These are phyloP conservation scores for Solanum megistacrolobum DNA, from an alignment of 257 asterid species.

Conservation along the genomic window DNA sequence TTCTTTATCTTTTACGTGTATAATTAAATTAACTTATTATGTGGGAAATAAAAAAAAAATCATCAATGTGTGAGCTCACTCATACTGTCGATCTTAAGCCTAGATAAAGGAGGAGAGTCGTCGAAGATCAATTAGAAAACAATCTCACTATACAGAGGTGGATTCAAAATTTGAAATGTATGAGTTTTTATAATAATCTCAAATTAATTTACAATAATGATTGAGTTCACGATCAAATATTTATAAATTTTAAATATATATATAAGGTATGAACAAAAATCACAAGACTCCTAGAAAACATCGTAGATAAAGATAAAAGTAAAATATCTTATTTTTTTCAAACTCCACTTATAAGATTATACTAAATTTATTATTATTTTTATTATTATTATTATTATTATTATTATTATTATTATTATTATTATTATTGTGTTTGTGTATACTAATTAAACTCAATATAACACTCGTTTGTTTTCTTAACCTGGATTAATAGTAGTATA, in stretches of 20 bases:
- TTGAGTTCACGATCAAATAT: neutral
- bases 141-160: neutral
- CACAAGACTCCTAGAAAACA: neutral
- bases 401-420: neutral
- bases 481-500: neutral
- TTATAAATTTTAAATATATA: neutral
- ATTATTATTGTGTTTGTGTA: neutral
- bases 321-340: neutral
- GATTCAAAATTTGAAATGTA: neutral
- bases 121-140: neutral
- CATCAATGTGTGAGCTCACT: neutral
- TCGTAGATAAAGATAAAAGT: neutral
- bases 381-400: too few relatives aligned
- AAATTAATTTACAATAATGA: neutral
- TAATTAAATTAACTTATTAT: neutral
- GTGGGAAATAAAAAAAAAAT: too few relatives aligned
- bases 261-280: neutral
- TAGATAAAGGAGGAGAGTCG: neutral
- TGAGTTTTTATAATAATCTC: neutral
- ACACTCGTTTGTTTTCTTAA: neutral
- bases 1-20: neutral
- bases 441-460: neutral
- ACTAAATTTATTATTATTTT: neutral
- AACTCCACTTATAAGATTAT: neutral
- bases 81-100: neutral